Evolutionary conservation across 2,329 filamentous ascomycete species (phyloP).

Genomic region (Xylaria sp.): DNA sequence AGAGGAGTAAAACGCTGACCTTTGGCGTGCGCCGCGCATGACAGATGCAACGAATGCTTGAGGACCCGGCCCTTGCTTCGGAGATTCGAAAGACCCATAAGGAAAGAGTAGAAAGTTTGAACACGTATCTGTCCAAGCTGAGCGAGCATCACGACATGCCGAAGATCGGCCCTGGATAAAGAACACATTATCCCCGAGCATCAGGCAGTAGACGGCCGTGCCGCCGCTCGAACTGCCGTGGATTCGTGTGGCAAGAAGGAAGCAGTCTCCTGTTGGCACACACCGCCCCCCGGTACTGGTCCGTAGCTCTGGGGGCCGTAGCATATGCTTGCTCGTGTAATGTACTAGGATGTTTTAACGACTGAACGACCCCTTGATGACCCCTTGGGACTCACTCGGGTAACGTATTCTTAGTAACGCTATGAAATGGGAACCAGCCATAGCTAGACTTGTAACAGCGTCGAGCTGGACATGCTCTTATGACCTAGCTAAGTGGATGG

Average conservation of each 20-base stretch:
- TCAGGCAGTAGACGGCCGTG: neutral
- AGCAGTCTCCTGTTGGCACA: neutral
- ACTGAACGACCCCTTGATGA: neutral
- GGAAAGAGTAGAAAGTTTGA: slow-evolving; percentile 93
- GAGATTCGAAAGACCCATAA: slow-evolving; percentile 97
- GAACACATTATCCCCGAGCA: neutral
- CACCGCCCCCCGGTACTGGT: no score
- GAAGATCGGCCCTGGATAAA: slow-evolving; percentile 70
- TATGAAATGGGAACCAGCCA: neutral
- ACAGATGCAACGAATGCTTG: slow-evolving; percentile 83
- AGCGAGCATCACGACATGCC: slow-evolving; percentile 99
- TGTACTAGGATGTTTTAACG: neutral
- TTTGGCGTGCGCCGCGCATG: slow-evolving; percentile 10
- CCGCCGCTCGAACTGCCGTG: neutral
- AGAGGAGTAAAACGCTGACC: slow-evolving; percentile 34
- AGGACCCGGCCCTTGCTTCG: slow-evolving; percentile 65
- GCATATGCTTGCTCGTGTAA: neutral
- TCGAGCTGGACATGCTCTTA: neutral
- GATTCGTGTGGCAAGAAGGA: neutral
- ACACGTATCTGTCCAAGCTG: slow-evolving; percentile 89
- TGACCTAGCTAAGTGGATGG: neutral
- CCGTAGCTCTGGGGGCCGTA: neutral
- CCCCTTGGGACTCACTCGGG: neutral
- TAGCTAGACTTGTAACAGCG: neutral
- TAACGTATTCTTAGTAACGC: neutral